Evolutionary conservation across 805 yeast genomes (phyloP).

Genomic region (Candida parachauliodes): DNA sequence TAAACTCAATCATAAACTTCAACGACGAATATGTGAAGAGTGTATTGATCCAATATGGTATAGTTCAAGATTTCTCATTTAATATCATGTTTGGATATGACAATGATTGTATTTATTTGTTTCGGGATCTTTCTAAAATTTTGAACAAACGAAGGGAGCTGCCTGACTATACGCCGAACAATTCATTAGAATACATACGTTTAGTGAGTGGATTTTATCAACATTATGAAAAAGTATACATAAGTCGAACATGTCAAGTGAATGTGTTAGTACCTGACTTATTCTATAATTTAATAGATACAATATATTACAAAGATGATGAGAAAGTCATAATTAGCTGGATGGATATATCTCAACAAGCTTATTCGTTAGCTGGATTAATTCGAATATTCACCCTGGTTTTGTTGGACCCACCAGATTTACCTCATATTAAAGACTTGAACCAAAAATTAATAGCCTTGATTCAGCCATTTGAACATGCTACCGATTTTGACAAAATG

Average conservation of each 20-base stretch:
- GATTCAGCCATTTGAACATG: conserved; percentile 9
- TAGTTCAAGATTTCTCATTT: conserved; percentile 43
- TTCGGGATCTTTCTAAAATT: conserved; percentile 40
- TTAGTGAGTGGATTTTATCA: conserved; percentile 11
- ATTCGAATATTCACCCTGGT: conserved; percentile 33
- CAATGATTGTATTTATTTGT: conserved; percentile 29
- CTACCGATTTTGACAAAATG: conserved; percentile 5
- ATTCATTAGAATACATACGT: conserved; percentile 11
- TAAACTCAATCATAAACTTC: conserved; percentile 27
- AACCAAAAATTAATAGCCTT: conserved; percentile 10
- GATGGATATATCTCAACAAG: conserved; percentile 54
- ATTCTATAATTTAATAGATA: conserved; percentile 10
- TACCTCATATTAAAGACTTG: conserved; percentile 29
- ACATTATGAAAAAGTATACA: conserved; percentile 8
- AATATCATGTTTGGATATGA: conserved; percentile 49
- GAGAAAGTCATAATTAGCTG: conserved; percentile 25
- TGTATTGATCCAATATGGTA: conserved; percentile 36
- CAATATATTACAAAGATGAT: conserved; percentile 5
- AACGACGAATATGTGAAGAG: conserved; percentile 25
- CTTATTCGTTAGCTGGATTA: conserved; percentile 32
- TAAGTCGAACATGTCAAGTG: conserved; percentile 7
- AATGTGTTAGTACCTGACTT: background rate
- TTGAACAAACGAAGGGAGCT: conserved; percentile 22
- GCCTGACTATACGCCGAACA: conserved; percentile 9
- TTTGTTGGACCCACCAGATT: conserved; percentile 28